phyloP scores from a whole-genome alignment of 1,284 basidiomycete species.

The Erythrobasidium hasegawianum region DNA sequence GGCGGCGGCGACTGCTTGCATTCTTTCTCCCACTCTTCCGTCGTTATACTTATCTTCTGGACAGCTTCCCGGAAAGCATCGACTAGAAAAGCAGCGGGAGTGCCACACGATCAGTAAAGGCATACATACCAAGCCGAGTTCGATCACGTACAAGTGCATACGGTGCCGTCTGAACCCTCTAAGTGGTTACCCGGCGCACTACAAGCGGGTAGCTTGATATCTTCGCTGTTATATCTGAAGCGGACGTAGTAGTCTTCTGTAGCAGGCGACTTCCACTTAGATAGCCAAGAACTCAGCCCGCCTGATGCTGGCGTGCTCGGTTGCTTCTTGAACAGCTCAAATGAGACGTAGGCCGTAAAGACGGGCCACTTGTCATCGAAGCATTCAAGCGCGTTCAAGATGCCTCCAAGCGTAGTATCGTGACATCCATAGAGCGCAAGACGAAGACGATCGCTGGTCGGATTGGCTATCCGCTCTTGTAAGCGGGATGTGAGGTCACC shows the following conservation, averaged over 20 bases:
- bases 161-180: conserved; percentile 9
- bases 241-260: conserved; percentile 18
- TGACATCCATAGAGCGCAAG: conserved; percentile 41
- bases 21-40: conserved; percentile 26
- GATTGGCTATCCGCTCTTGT: conserved; percentile 28
- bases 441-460: conserved; percentile 19
- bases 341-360: conserved; percentile 37
- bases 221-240: conserved; percentile 27
- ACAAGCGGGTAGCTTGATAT: conserved; percentile 29
- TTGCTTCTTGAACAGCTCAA: conserved; percentile 30
- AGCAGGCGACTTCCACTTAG: neutral
- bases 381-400: conserved; percentile 40
- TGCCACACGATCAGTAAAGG: too few relatives aligned
- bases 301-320: neutral
- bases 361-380: conserved; percentile 42
- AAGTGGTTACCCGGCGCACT: conserved; percentile 17
- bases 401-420: conserved; percentile 42
- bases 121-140: neutral
- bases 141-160: conserved; percentile 26
- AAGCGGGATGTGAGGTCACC: conserved; percentile 33
- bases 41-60: conserved; percentile 18
- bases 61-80: conserved; percentile 28
- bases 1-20: conserved; percentile 5
- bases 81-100: conserved; percentile 17
- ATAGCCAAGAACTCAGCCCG: neutral